Base-by-base conservation (phyloP, 495 filamentous ascomycete genomes). In the Stereocaulon alpinum region DNA sequence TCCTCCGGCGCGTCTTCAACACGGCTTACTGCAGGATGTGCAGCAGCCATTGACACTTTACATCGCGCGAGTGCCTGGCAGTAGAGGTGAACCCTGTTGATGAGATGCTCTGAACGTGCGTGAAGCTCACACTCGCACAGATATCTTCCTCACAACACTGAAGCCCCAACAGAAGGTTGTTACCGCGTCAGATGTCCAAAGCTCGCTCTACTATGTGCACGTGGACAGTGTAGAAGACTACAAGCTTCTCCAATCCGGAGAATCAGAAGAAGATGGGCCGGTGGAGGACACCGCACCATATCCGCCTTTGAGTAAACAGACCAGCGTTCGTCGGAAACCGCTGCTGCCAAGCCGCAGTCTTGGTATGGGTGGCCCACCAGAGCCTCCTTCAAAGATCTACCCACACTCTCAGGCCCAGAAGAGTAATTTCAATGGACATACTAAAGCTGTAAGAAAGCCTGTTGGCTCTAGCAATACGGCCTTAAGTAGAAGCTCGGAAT, bases 101-200 rank as follows among this genome's bases (percentile, higher is more conserved):
- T 18, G 18, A 7, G 9, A 17, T 6, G 11, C 14, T 27, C 10
- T 42, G 40, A 43, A 52, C 14, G 7, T 37, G 12, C 29, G 24
- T 44, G 29, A 62, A 54, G 60, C 64, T 55, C 55, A 60, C 7
- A 11, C n/a, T 30, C 24, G 6, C 24, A 29, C 58, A 95, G 93
- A 97, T 78, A 80, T 97, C 47, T 93, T 98, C 59, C 81, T 97
- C n/a, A 91, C 92, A 10, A 87, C 93, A 1, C 74, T 95, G 22
- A 91, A 92, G 70, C 93, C 93, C 18, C 82, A 87, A 18, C 76
- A 84, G 18, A 93, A 92, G 69, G 89, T 89, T 42, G 87, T 97
- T 29, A 94, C 88, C 0, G 87, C 82, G 9, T 84, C 89, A 67
- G 92, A 96, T 69, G 86, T 97, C 40, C 82, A 86, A 50, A 88